A percentile compares a stretch with the other conserved stretches of the same genome.
Evolutionary conservation across 768 basidiomycete genomes (phyloP).

Genomic region (Daedaleopsis sinensis): DNA sequence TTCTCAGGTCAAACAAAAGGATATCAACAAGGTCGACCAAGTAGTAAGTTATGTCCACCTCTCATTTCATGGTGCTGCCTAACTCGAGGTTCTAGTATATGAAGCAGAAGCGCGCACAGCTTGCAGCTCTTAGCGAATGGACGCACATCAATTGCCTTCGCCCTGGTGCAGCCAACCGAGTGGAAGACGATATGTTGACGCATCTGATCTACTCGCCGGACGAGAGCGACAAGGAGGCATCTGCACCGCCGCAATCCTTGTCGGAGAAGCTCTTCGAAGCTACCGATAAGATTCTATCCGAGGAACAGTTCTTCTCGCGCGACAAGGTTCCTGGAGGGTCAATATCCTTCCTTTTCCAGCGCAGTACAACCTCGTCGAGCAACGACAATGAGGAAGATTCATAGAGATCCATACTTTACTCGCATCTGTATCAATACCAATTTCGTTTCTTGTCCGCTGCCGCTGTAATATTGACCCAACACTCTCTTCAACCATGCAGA

Average conservation of each 20-base stretch:
- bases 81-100: slow-evolving; percentile 48
- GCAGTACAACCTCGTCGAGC: slow-evolving; percentile 38
- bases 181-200: slow-evolving; percentile 70
- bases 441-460: too few relatives aligned
- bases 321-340: slow-evolving; percentile 63
- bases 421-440: neutral
- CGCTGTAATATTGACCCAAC: neutral
- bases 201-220: slow-evolving; percentile 42
- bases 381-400: slow-evolving; percentile 14
- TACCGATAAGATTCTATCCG: slow-evolving; percentile 50
- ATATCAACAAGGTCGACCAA: slow-evolving; percentile 50
- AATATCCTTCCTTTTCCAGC: slow-evolving; percentile 78
- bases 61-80: neutral
- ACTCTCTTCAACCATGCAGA: neutral
- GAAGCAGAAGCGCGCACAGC: slow-evolving; percentile 65
- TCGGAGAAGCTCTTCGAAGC: slow-evolving; percentile 39
- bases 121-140: slow-evolving; percentile 82
- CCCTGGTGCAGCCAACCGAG: slow-evolving; percentile 43
- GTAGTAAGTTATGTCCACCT: slow-evolving; percentile 42
- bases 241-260: slow-evolving; percentile 29
- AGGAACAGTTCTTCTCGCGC: slow-evolving; percentile 37
- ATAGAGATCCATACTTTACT: neutral
- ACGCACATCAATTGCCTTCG: slow-evolving; percentile 79
- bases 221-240: slow-evolving; percentile 12
- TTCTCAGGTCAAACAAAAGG: slow-evolving; percentile 55